Evolutionary conservation across 78 protist genomes (phyloP), one percentile per base, ranked within the genome.

Genomic region (Goniomonas avonlea): DNA sequence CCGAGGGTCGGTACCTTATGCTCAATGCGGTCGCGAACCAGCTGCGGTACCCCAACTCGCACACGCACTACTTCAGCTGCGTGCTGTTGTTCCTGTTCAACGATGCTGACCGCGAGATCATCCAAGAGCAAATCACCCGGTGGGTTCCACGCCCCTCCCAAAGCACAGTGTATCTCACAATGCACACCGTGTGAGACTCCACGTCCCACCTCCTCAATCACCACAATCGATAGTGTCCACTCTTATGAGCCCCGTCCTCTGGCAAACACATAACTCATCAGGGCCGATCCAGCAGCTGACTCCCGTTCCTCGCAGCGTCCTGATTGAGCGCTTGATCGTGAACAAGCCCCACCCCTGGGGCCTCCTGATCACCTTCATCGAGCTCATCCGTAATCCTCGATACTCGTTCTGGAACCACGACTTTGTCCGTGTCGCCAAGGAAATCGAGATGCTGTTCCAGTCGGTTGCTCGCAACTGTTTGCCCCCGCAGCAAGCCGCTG

Each of bases 331-430:
- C 50, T 81, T 95, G 34, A 85, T 97, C 31, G 94, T 86, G 55
- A 79, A 85, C 78, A 87, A 92, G 50, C 99, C 99, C 23, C 98
- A 95, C 87, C 98, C 99, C 39, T 97, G 99, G 99, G 99, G 99
- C 20, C 56, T 96, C 31, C 85, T 97, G 47, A 87, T 93, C 81
- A 96, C 98, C 32, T 95, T 96, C 81, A 89, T 91, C 37, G 98
- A 97, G 81, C 85, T 97, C 73, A 86, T 95, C 84, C 85, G 91
- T 73, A 94, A 96, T 79, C 86, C 88, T 38, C 56, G 37, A 25
- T 94, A 93, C 90, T 47, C 81, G 69, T 94, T 94, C 69, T 94
- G 96, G 96, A 4, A 56, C 31, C 91, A 89, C 39, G 25, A 35
- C 31, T 94, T 93, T 43, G 91, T 88, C 31, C 75, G 81, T 45